Evolutionary conservation across 768 basidiomycete genomes (phyloP).

Genomic region (Leccinum subtestaceum): DNA sequence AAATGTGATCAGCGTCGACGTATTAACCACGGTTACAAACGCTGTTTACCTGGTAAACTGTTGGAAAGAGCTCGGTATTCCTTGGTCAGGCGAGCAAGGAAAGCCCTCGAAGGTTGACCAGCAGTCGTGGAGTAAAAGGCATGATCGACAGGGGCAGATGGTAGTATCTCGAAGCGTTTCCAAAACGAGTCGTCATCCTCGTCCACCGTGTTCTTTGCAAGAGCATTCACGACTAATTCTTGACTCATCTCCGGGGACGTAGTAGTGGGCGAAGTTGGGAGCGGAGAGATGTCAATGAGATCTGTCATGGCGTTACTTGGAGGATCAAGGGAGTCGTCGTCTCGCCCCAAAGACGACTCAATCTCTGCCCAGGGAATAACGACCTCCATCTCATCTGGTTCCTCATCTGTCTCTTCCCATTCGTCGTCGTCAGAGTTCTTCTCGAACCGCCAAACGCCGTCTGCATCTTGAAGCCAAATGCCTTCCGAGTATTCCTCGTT

Average conservation of each 20-base stretch:
- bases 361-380: constrained; percentile 30
- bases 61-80: constrained; percentile 79
- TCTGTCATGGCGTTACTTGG: constrained; percentile 20
- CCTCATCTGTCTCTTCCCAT: constrained; percentile 40
- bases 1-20: constrained; percentile 7
- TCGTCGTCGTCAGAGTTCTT: constrained; percentile 34
- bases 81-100: constrained; percentile 71
- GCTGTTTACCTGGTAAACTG: constrained; percentile 73
- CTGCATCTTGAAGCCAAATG: constrained; percentile 43
- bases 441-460: constrained; percentile 33
- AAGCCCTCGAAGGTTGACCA: constrained; percentile 66
- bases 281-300: constrained; percentile 22
- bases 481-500: constrained; percentile 45
- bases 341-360: constrained; percentile 15
- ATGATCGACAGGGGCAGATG: constrained; percentile 78
- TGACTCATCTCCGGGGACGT: constrained; percentile 34
- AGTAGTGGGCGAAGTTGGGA: constrained; percentile 28
- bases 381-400: constrained; percentile 38
- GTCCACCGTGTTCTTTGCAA: constrained; percentile 26
- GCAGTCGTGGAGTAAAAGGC: constrained; percentile 66
- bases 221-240: constrained; percentile 27
- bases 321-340: constrained; percentile 19
- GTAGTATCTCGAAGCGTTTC: constrained; percentile 79
- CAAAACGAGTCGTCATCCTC: constrained; percentile 49
- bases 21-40: not conserved